phyloP scores from a whole-genome alignment of 1,284 basidiomycete genomes.

The Malassezia brasiliensis region DNA sequence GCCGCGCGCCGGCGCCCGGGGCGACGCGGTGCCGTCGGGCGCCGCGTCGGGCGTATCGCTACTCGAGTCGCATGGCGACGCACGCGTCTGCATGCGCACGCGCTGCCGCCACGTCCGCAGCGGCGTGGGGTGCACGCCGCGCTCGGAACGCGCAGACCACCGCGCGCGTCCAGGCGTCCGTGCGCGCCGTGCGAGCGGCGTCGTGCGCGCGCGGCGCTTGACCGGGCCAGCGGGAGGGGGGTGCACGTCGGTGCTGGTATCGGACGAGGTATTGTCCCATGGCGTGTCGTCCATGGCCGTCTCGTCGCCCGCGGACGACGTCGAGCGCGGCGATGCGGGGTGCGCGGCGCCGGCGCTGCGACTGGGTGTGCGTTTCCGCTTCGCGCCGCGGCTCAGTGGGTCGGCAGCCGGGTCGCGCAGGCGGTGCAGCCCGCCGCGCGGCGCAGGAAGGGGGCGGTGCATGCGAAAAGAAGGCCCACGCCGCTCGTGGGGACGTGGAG shows the following conservation, averaged over 20 bases:
- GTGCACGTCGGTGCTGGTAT: background rate
- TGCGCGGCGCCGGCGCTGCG: too few relatives aligned
- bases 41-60: too few relatives aligned
- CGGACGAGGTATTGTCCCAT: background rate
- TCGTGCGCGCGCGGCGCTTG: background rate
- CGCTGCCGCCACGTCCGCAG: constrained; percentile 5
- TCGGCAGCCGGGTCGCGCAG: background rate
- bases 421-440: background rate
- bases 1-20: too few relatives aligned
- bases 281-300: background rate
- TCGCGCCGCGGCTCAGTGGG: background rate
- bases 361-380: constrained; percentile 3
- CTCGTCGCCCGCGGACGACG: constrained; percentile 2
- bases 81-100: background rate
- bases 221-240: background rate
- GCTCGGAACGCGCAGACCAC: background rate
- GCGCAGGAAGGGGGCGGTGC: background rate
- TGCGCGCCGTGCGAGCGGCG: background rate
- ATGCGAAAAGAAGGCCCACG: background rate
- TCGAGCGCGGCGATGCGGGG: background rate
- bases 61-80: background rate
- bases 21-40: too few relatives aligned
- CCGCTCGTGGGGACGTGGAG: too few relatives aligned
- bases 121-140: background rate
- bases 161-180: background rate